phyloP scores from a whole-genome alignment of 2,329 filamentous ascomycete genomes.

The Apiospora phragmitis region DNA sequence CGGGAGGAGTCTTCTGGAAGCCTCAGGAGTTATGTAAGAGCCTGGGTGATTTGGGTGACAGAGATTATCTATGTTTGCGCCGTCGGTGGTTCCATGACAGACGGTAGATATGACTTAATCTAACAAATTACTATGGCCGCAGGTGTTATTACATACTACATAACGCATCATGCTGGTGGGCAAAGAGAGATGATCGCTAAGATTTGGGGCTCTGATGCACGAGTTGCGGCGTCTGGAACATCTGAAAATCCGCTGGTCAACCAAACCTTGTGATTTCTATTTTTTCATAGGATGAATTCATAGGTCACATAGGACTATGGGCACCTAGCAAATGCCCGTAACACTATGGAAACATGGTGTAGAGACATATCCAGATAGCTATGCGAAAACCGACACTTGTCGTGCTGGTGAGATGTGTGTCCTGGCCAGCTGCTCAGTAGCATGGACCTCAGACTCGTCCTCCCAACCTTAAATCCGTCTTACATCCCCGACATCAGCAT shows the following conservation, averaged over 20 bases:
- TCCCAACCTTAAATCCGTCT: slow-evolving; percentile 5
- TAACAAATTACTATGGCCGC: neutral
- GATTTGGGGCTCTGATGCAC: neutral
- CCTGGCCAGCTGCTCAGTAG: neutral
- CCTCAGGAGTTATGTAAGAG: neutral
- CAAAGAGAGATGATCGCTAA: neutral
- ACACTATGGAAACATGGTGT: neutral
- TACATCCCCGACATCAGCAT: neutral
- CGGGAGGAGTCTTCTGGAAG: neutral
- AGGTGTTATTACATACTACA: slow-evolving; percentile 2
- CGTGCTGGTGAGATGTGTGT: neutral
- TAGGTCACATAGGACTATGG: neutral
- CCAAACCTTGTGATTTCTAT: neutral
- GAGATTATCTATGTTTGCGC: neutral
- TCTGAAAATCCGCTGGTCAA: neutral
- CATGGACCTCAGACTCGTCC: neutral
- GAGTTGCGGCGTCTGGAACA: neutral
- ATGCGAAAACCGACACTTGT: neutral
- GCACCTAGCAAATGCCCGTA: neutral
- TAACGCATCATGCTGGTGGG: neutral
- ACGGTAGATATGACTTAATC: neutral
- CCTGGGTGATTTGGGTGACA: neutral
- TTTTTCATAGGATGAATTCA: neutral
- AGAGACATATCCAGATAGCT: neutral
- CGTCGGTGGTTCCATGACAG: neutral